Evolutionary conservation across 179 eudicot species (phyloP), one percentile per base, ranked within the genome.

Genomic region (Actinidia chinensis): DNA sequence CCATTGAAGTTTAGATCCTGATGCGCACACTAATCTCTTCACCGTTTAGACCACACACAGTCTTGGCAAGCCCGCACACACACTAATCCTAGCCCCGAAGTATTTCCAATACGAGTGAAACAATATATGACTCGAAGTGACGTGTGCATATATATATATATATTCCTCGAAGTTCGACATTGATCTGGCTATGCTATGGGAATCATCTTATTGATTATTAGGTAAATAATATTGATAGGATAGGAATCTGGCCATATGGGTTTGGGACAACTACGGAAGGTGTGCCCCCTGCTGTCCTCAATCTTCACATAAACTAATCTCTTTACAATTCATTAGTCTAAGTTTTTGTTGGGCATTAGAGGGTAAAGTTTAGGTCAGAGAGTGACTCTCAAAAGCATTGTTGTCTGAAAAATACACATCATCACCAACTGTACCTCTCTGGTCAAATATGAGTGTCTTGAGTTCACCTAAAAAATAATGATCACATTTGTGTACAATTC

Each of bases 111-210:
- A 28, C 33, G 33, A 28, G 33, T 1, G 33, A 28, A 28, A 28
- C 33, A 28, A 28, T 28, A 28, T 28, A 28, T 28, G n/a, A n/a
- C n/a, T n/a, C n/a, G 33, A 28, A 28, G 33, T 63, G 6, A 64
- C 20, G 17, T 15, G 8, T 42, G 46, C 23, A n/a, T 47, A 12
- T 43, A 60, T 48, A 65, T 71, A 71, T 59, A 60, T 63, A 63
- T 68, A 8, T 48, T 79, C 74, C 81, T 83, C 79, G 83, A 83
- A 70, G 46, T 73, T 70, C 48, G 82, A 84, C 76, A 81, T 81
- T 28, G 82, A 75, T 83, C 78, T 77, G 69, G 83, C 74, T 80
- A 79, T 28, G 33, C 33, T 28, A 28, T 82, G 79, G 80, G 85
- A 76, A 79, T 75, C 80, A 72, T 40, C 28, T 11, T 12, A 82